These are phyloP conservation scores for Sporothrix sp. DNA, from an alignment of 2,329 filamentous ascomycete species.

Conservation along the genomic window DNA sequence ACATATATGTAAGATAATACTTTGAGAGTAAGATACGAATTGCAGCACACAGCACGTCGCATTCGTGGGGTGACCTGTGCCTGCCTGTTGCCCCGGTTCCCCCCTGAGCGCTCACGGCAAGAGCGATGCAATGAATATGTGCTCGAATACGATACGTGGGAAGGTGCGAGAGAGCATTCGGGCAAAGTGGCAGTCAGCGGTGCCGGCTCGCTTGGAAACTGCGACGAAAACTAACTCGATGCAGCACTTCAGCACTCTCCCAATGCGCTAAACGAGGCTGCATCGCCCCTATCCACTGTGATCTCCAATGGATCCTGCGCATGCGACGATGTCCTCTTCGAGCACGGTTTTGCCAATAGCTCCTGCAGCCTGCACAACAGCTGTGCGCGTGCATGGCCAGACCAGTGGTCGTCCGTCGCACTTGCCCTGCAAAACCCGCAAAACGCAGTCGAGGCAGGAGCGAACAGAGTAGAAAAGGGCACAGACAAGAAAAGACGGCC, in stretches of 20 bases:
- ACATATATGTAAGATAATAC: too few relatives aligned
- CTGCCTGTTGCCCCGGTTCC: not conserved
- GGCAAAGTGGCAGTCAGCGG: not conserved
- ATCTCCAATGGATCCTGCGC: not conserved
- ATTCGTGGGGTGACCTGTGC: constrained; percentile 1
- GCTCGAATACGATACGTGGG: not conserved
- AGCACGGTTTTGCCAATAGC: constrained; percentile 2
- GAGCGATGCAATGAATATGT: not conserved
- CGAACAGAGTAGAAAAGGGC: not conserved
- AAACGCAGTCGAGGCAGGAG: too few relatives aligned
- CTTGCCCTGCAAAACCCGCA: constrained; percentile 5
- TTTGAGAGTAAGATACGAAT: too few relatives aligned
- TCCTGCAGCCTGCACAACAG: constrained; percentile 4
- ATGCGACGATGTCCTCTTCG: not conserved
- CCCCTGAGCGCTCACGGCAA: constrained; percentile 4
- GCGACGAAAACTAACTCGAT: constrained; percentile 3
- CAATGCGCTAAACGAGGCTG: not conserved
- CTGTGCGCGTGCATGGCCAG: too few relatives aligned
- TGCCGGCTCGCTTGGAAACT: constrained; percentile 1
- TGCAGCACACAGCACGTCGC: too few relatives aligned
- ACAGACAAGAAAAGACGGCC: not conserved
- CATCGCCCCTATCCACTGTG: constrained; percentile 3
- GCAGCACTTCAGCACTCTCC: not conserved
- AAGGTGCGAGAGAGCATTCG: not conserved
- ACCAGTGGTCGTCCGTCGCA: constrained; percentile 4